phyloP scores from a whole-genome alignment of 192 early-diverging fungal species.

The Backusella tuberculispora region DNA sequence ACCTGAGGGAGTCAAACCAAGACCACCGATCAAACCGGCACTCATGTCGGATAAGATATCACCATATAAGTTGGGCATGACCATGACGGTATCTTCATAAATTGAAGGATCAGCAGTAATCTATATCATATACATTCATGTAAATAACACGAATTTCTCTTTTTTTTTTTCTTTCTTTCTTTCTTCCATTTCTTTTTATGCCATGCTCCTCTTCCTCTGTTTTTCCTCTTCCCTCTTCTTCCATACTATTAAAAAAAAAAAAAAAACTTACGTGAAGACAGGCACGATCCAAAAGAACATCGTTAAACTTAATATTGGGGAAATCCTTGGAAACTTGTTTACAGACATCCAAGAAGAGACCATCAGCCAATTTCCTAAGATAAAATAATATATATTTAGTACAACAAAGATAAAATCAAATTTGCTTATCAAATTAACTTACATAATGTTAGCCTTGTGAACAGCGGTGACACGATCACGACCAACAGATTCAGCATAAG shows the following conservation, averaged over 20 bases:
- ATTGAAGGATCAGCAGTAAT: conserved; percentile 92
- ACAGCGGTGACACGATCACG: conserved; percentile 94
- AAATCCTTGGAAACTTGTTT: conserved; percentile 87
- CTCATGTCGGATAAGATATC: conserved; percentile 97
- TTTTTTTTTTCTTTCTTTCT: not conserved
- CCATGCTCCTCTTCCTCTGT: not conserved
- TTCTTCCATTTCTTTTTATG: not conserved
- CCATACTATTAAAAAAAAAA: not conserved
- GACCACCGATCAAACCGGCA: conserved; percentile 96
- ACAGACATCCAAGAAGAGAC: conserved; percentile 91
- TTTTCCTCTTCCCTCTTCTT: not conserved
- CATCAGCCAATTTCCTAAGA: conserved; percentile 85
- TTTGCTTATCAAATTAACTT: conserved; percentile 1
- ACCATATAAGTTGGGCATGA: conserved; percentile 99
- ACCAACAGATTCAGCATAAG: conserved; percentile 85
- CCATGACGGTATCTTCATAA: conserved; percentile 92
- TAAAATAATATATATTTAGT: not conserved
- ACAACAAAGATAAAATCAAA: not conserved
- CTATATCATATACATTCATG: conserved; percentile 39
- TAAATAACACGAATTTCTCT: not conserved
- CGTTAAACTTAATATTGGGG: conserved; percentile 89
- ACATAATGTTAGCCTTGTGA: conserved; percentile 97
- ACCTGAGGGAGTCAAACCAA: conserved; percentile 95
- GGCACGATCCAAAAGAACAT: conserved; percentile 89
- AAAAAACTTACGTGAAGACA: conserved; percentile 62